Base-by-base conservation (phyloP, 176 grass and related monocot species). In the Bothriochloa decipiens region DNA sequence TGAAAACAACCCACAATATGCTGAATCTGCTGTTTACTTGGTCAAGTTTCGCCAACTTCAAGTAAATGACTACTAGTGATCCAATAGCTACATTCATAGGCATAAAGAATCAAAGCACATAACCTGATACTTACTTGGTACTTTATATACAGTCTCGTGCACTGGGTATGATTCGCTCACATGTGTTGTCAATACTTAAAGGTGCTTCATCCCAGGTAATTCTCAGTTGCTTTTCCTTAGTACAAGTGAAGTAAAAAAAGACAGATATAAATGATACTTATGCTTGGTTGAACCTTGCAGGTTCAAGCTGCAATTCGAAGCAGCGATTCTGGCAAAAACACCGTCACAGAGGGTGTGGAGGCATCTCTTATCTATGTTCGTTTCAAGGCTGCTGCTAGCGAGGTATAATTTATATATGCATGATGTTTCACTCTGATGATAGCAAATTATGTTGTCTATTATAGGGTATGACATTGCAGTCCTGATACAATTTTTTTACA, bases 321-420 rank as follows among this genome's bases (percentile, higher is more conserved):
- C 68, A 91, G 83, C 36, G 74, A 91, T 82, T 89, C 91, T 70
- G 91, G 89, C 37, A 98, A 89, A 90, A 79, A 82, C 36, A 62
- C 78, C 84, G 82, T 93, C 88, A 93, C 93, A 57, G 93, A 98
- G 77, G 96, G 91, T 71, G 85, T 95, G 29, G 96, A 98, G 75
- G 93, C 93, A 90, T 98, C 96, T 75, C 89, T 98, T 87, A 98
- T 98, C 70, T 98, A 98, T 86, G 96, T 98, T 87, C 93, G 93
- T 71, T 98, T 98, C 75, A 98, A 98, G 86, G 96, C 96, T 39
- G 93, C 96, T 72, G 96, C 93, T 84, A 93, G 91, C 66, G 93
- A 98, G 96, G 96, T 94, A 94, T 70, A 77, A 2, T 63, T 69
- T 76, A 73, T 7, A 42, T 65, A 61, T 55, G 37, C 53, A 64